These are phyloP conservation scores for Zanthoxylum bungeanum DNA, from an alignment of 345 rosid species.

Conservation along the genomic window DNA sequence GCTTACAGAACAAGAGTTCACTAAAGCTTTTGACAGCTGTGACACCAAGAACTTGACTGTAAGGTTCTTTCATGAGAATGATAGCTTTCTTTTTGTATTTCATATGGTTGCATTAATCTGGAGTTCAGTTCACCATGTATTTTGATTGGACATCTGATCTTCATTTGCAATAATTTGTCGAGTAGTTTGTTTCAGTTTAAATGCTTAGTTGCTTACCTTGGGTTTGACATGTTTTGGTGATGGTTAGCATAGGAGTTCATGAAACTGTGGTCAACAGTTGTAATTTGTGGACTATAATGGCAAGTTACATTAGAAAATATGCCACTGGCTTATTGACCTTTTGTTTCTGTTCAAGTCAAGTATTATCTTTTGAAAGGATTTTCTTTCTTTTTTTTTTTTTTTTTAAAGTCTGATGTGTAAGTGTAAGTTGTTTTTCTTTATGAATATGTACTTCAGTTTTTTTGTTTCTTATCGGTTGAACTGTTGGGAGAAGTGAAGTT, in stretches of 20 bases:
- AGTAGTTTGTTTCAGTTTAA: neutral
- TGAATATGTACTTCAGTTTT: neutral
- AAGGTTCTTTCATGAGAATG: conserved; percentile 11
- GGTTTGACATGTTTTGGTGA: neutral
- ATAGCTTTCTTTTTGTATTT: conserved; percentile 3
- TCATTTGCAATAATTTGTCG: neutral
- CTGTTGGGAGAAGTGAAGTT: conserved; percentile 9
- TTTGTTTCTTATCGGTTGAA: neutral
- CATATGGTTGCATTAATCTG: neutral
- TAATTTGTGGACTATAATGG: neutral
- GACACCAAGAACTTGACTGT: conserved; percentile 72
- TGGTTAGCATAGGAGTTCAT: neutral
- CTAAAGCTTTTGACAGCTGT: conserved; percentile 45
- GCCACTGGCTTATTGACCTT: neutral
- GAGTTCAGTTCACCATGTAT: neutral
- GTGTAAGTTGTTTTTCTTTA: neutral
- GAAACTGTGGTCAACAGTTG: neutral
- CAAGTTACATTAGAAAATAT: neutral
- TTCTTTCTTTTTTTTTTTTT: too few relatives aligned
- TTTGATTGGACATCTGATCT: neutral
- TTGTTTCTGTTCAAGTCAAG: neutral
- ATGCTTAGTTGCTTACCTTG: neutral
- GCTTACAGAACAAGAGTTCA: conserved; percentile 74
- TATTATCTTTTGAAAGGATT: neutral
- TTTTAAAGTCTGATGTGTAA: neutral